Base-by-base conservation (phyloP, 2,329 filamentous ascomycete species). In the Colletotrichum cereale region DNA sequence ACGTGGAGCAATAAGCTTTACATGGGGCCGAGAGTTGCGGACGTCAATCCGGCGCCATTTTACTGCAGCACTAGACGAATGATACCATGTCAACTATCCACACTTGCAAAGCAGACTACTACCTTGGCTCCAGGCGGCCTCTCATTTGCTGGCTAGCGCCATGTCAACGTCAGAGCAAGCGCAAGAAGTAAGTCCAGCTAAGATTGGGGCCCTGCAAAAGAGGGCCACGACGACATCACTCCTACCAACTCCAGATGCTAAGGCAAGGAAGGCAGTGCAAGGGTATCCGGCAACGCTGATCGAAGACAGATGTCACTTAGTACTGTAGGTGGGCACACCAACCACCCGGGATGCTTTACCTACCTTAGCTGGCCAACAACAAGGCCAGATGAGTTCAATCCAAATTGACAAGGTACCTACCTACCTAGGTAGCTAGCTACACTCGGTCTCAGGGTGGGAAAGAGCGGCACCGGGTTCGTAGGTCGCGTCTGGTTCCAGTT, bases 141-240 rank as follows among this genome's bases (percentile, higher is more conserved):
- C n/a, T 63, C 48, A 26, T 64, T 56, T 64, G 62, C 50, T 64
- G 62, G 62, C 62, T 64, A 55, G 62, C 38, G 50, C 48, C 34
- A 34, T 55, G 62, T 44, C 36, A 55, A 64, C 62, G 50, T 64
- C 62, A 64, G 48, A 52, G 34, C 38, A 64, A 42, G 62, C 34
- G 50, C 11, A 38, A 55, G 50, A 64, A 34, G 48, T 38, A 36
- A 31, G 16, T 14, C 61, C 16, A 36, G 48, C 47, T 62, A 52
- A 40, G 34, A 14, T 62, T 52, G 24, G 42, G 56, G 24, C 16
- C 56, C 29, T 21, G 52, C 31, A 36, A 42, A 40, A 57, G 36
- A 42, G 55, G 24, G 58, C 58, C 58, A 34, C 42, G 40, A 62
- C 44, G 58, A 48, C 58, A 48, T 36, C 29, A 48, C 57, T 34